Conservation (phyloP, 495 filamentous ascomycete species). For the Apodospora peruviana region DNA sequence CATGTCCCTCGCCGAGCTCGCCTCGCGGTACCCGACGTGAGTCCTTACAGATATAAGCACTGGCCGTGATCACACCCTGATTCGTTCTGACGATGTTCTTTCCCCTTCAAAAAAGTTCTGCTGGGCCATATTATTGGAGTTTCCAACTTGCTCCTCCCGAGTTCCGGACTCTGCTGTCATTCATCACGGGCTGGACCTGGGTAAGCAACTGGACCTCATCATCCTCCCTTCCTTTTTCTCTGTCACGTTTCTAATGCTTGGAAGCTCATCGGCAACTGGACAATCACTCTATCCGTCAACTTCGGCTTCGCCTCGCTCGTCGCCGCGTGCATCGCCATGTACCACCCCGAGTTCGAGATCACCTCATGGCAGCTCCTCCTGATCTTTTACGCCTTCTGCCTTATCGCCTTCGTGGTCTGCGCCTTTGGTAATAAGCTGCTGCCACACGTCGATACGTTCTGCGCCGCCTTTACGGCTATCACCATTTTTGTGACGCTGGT, state of each 20-base stretch:
- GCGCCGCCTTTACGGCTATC: constrained; percentile 50
- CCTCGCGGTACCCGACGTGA: constrained; percentile 57
- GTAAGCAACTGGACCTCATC: no score
- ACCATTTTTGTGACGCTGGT: constrained; percentile 52
- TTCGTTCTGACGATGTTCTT: no score
- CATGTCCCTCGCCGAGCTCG: constrained; percentile 57
- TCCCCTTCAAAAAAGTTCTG: no score
- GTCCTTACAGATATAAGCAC: no score
- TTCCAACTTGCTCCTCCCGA: constrained; percentile 50
- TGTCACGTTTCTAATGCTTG: no score
- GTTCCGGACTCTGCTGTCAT: constrained; percentile 51
- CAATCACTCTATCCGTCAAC: constrained; percentile 60
- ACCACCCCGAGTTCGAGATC: constrained; percentile 42
- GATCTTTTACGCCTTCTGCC: constrained; percentile 55
- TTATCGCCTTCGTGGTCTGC: constrained; percentile 52
- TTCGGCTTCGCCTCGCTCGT: constrained; percentile 58
- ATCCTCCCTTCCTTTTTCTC: no score
- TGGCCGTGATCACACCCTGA: no score
- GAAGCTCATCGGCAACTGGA: constrained; percentile 55
- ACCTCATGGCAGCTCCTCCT: constrained; percentile 52
- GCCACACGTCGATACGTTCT: constrained; percentile 55
- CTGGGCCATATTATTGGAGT: constrained; percentile 63
- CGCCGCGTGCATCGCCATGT: constrained; percentile 50
- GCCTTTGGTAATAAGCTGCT: constrained; percentile 53
- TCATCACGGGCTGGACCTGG: constrained; percentile 63